These are phyloP conservation scores for Erodium texanum DNA, from an alignment of 441 rosid species.

Conservation along the genomic window DNA sequence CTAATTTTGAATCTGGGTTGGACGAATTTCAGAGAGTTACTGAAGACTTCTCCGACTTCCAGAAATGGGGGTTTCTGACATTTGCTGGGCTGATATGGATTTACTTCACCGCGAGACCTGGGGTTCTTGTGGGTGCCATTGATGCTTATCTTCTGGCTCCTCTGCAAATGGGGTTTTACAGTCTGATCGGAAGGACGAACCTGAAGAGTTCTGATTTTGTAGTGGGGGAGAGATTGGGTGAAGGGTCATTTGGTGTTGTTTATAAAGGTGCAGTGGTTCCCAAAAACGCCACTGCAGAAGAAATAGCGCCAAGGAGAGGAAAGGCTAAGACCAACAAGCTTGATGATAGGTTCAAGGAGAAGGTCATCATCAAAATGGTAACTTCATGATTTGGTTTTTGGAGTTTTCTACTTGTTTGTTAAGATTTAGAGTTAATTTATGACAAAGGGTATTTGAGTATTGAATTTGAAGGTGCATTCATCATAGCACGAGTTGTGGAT, in stretches of 20 bases:
- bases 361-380: slow-evolving; percentile 86
- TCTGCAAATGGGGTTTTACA: slow-evolving; percentile 60
- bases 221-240: slow-evolving; percentile 72
- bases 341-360: slow-evolving; percentile 49
- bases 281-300: slow-evolving; percentile 39
- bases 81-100: slow-evolving; percentile 60
- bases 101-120: slow-evolving; percentile 89
- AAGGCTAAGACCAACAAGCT: slow-evolving; percentile 14
- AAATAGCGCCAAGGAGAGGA: slow-evolving; percentile 35
- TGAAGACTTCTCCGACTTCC: slow-evolving; percentile 40
- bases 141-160: slow-evolving; percentile 85
- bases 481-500: neutral
- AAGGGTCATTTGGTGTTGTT: slow-evolving; percentile 90
- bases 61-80: slow-evolving; percentile 53
- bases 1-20: slow-evolving; percentile 38
- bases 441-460: neutral
- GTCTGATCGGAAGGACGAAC: slow-evolving; percentile 60
- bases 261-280: slow-evolving; percentile 73
- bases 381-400: neutral
- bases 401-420: neutral
- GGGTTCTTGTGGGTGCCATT: slow-evolving; percentile 81
- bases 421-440: neutral
- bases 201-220: slow-evolving; percentile 64
- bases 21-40: slow-evolving; percentile 32
- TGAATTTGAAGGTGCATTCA: neutral